Percentiles rank a stretch among this genome's conserved stretches.
These are phyloP conservation scores for Hypoxylon sp. DNA, from an alignment of 2,329 filamentous ascomycete genomes.

Conservation along the genomic window DNA sequence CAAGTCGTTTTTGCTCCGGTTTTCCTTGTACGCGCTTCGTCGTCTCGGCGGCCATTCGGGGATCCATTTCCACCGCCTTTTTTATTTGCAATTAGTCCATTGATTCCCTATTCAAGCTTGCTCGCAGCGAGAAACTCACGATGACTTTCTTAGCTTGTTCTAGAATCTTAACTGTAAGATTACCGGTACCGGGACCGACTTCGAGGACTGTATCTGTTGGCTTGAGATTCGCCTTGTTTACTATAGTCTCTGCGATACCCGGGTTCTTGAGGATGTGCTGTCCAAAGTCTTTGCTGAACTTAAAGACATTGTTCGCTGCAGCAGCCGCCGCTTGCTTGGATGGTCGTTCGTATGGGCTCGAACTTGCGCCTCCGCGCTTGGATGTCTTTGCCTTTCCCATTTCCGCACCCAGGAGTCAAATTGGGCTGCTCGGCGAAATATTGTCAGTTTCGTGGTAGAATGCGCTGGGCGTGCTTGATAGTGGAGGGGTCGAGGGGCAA, in stretches of 20 bases:
- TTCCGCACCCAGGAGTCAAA: not conserved
- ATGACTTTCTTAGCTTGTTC: slow-evolving; percentile 86
- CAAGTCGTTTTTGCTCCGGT: slow-evolving; percentile 84
- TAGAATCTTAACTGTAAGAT: slow-evolving; percentile 89
- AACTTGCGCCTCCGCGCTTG: slow-evolving; percentile 55
- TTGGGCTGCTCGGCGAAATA: not conserved
- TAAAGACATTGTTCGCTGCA: slow-evolving; percentile 87
- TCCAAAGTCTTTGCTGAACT: slow-evolving; percentile 90
- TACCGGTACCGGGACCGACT: slow-evolving; percentile 85
- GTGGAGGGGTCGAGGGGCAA: slow-evolving; percentile 39
- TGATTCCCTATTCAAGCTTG: not conserved
- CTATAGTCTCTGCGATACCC: slow-evolving; percentile 77
- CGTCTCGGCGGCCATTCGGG: slow-evolving; percentile 95
- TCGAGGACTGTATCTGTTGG: slow-evolving; percentile 92
- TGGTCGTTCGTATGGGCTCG: slow-evolving; percentile 61
- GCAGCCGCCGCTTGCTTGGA: slow-evolving; percentile 50
- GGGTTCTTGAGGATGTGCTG: slow-evolving; percentile 94
- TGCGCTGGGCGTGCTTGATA: slow-evolving; percentile 19
- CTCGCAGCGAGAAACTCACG: slow-evolving; percentile 54
- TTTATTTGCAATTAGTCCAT: slow-evolving; percentile 61
- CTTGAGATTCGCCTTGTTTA: slow-evolving; percentile 89
- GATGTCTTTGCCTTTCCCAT: slow-evolving; percentile 62
- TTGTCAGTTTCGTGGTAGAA: slow-evolving; percentile 13
- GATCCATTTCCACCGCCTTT: slow-evolving; percentile 88
- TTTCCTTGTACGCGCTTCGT: slow-evolving; percentile 95